Conservation (phyloP, 2,329 filamentous ascomycete genomes). For the Macrophomina pseudophaseolina region DNA sequence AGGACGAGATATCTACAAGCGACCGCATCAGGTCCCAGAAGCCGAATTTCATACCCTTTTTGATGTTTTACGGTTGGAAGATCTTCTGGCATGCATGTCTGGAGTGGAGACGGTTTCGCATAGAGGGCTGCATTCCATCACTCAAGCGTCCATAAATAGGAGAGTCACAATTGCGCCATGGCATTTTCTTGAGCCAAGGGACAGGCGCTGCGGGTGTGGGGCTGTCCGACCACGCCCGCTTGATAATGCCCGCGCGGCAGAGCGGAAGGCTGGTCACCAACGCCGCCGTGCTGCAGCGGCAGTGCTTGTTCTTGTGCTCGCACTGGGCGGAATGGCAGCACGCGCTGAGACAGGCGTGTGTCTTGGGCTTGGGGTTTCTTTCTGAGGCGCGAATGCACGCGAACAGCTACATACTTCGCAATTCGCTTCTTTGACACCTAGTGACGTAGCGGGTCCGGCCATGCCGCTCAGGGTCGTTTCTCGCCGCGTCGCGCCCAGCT, state of each 20-base stretch:
- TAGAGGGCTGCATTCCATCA: conserved; percentile 14
- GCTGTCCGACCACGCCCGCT: conserved; percentile 12
- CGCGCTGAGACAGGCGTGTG: conserved; percentile 3
- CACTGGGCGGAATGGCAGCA: neutral
- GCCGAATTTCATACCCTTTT: conserved; percentile 19
- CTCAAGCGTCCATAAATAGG: conserved; percentile 14
- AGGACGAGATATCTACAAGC: conserved; percentile 13
- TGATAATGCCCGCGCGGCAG: neutral
- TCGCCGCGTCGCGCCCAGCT: conserved; percentile 19
- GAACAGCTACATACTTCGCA: conserved; percentile 14
- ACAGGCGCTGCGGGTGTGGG: conserved; percentile 8
- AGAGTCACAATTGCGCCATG: conserved; percentile 7
- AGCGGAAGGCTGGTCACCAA: neutral
- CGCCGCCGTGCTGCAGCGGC: conserved; percentile 12
- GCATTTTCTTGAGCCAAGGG: neutral
- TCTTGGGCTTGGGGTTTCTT: neutral
- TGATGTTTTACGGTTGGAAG: neutral
- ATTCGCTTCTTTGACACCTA: neutral
- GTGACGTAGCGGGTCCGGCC: conserved; percentile 9
- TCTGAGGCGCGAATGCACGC: conserved; percentile 19
- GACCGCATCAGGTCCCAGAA: conserved; percentile 17
- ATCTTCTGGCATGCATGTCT: neutral
- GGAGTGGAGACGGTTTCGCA: neutral
- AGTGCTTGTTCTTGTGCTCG: conserved; percentile 5
- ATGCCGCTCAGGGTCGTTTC: conserved; percentile 16